A percentile compares a stretch with the other conserved stretches of the same genome.
phyloP scores from a whole-genome alignment of 176 grass and related monocot genomes.

The Triticum turgidum region DNA sequence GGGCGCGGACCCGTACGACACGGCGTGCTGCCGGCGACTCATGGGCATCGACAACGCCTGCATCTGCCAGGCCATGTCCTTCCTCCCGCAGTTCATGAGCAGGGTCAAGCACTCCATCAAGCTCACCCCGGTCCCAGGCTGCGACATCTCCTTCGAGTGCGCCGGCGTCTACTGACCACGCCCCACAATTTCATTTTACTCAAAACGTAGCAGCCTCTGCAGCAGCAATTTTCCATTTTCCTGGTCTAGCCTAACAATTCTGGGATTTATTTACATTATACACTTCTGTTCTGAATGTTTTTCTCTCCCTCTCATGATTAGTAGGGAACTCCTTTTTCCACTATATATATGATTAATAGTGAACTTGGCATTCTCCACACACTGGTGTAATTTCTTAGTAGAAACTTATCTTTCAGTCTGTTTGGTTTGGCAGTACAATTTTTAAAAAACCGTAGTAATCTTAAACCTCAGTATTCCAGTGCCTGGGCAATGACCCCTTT shows the following conservation, averaged over 20 bases:
- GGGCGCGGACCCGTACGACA: conserved; percentile 47
- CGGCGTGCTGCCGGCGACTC: conserved; percentile 75
- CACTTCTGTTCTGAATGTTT: not conserved
- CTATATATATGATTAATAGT: not conserved
- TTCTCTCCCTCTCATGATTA: not conserved
- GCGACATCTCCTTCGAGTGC: conserved; percentile 71
- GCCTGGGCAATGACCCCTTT: no score
- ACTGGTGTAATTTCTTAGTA: not conserved
- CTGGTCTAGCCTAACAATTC: not conserved
- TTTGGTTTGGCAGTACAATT: no score
- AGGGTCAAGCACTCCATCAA: conserved; percentile 69
- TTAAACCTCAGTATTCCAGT: no score
- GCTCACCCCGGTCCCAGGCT: conserved; percentile 55
- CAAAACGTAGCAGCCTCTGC: not conserved
- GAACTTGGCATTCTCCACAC: not conserved
- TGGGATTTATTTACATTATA: no score
- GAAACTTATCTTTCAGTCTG: no score
- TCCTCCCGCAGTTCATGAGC: conserved; percentile 69
- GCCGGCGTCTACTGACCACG: conserved; percentile 23
- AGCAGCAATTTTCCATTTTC: conserved; percentile 15
- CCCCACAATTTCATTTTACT: not conserved
- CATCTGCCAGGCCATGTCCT: conserved; percentile 68
- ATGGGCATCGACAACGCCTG: conserved; percentile 69
- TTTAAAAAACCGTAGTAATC: no score
- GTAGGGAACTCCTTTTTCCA: not conserved